Base-by-base conservation (phyloP, 371 early-diverging fungal species). In the Actinomucor elegans region DNA sequence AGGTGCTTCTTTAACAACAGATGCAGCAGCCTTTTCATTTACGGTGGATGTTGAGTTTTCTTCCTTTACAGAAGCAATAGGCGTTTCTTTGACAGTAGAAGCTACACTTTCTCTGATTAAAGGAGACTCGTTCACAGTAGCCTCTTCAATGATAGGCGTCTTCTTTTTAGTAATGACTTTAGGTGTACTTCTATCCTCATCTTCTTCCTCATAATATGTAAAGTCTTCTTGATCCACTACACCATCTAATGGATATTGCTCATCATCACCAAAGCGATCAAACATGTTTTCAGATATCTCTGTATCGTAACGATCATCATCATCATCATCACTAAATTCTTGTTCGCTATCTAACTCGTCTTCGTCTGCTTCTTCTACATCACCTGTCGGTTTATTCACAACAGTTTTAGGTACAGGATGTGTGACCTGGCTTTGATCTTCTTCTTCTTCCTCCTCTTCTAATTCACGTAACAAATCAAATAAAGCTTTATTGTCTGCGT, bases 201-300 rank as follows among this genome's bases (percentile, higher is more conserved):
- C 62, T 12, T 64, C 64, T 3, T 55, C 57, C 9, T 69, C 60
- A 26, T 83, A 75, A 20, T 74, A 64, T 12, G 85, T 80, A 7
- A 75, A 75, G 33, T 82, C 76, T 43, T 81, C 80, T 45, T 81
- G 73, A 11, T 80, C 81, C 1, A 81, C 80, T 15, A 66, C 50
- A 10, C 79, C 71, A n/a, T 75, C 73, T 21, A 69, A 69, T 14
- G 75, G 75, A 32, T 75, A 74, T 37, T 83, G 77, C 37, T 83
- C 83, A 40, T 80, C 80, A 44, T 80, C 84, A 15, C 73, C 80
- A 36, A 79, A 72, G 32, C 72, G 66, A 29, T 79, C 77, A 55
- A 84, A 66, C 48, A 81, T 67, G 11, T 48, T 55, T 4, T 67
- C 72, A 3, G 70, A 53, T 2, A 73, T 58, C 28, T 75, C 77